These are phyloP conservation scores for Lathyrus aphaca DNA, from an alignment of 306 rosid species.

Conservation along the genomic window DNA sequence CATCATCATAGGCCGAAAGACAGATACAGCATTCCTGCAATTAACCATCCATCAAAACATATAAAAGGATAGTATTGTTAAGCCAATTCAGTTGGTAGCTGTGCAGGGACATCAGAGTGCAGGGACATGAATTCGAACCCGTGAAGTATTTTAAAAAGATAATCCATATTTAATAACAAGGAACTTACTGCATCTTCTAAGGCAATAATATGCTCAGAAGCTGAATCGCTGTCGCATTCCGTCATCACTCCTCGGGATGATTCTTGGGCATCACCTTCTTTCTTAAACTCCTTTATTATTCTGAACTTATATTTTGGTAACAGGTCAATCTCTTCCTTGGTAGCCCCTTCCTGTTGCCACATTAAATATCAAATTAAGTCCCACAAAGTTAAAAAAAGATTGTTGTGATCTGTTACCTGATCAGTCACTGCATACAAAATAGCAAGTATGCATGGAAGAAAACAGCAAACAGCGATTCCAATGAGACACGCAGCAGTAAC, in stretches of 20 bases:
- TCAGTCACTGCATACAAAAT: slow-evolving; percentile 63
- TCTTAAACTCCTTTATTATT: slow-evolving; percentile 48
- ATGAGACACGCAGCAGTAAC: slow-evolving; percentile 75
- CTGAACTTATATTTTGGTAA: slow-evolving; percentile 74
- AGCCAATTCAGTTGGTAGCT: too few species aligned
- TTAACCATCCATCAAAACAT: slow-evolving; percentile 32
- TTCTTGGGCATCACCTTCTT: slow-evolving; percentile 57
- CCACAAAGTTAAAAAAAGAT: not conserved
- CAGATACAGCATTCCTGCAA: slow-evolving; percentile 88
- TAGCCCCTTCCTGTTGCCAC: slow-evolving; percentile 84
- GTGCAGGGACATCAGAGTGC: too few species aligned
- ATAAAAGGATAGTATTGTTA: too few species aligned
- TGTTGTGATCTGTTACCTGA: slow-evolving; percentile 53
- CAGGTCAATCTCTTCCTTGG: slow-evolving; percentile 74
- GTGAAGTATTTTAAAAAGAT: not conserved
- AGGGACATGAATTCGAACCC: too few species aligned
- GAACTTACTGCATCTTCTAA: slow-evolving; percentile 78
- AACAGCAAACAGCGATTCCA: slow-evolving; percentile 95
- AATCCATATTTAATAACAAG: slow-evolving; percentile 3
- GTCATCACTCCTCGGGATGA: slow-evolving; percentile 65
- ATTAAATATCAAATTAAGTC: slow-evolving; percentile 39
- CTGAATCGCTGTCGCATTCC: slow-evolving; percentile 51
- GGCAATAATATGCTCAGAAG: slow-evolving; percentile 55
- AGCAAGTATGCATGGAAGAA: slow-evolving; percentile 89
- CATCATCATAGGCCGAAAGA: slow-evolving; percentile 68